A percentile compares a stretch with the other conserved stretches of the same genome.
These are phyloP conservation scores for Torrubiellomyces zombiae DNA, from an alignment of 2,329 filamentous ascomycete species.

Conservation along the genomic window DNA sequence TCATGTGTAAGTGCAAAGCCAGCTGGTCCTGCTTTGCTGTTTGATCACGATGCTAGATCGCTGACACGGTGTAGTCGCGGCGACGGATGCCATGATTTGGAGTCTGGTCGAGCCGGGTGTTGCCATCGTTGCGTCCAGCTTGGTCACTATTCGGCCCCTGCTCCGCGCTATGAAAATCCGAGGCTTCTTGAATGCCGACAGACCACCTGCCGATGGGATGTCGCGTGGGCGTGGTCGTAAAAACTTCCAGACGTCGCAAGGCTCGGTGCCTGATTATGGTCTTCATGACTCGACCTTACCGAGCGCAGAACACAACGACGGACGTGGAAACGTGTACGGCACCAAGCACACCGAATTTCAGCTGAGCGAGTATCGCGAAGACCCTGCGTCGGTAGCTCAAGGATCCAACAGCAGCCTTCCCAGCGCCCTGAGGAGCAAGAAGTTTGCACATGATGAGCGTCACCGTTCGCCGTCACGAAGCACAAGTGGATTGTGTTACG, in stretches of 20 bases:
- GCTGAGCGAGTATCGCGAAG: too few relatives aligned
- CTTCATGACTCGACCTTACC: slow-evolving; percentile 17
- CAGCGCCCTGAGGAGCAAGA: slow-evolving; percentile 16
- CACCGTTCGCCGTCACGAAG: slow-evolving; percentile 9
- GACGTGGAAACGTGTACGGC: too few relatives aligned
- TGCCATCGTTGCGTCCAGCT: slow-evolving; percentile 35
- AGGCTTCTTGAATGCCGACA: slow-evolving; percentile 27
- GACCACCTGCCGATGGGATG: slow-evolving; percentile 14
- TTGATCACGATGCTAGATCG: background rate
- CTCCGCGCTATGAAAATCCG: slow-evolving; percentile 29
- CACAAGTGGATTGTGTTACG: too few relatives aligned
- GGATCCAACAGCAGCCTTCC: slow-evolving; percentile 3
- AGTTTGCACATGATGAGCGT: slow-evolving; percentile 19
- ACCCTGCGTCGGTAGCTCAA: slow-evolving; percentile 1
- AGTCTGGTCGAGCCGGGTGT: slow-evolving; percentile 39
- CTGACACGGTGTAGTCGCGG: slow-evolving; percentile 20
- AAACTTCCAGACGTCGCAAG: slow-evolving; percentile 3
- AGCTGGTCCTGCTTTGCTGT: too few relatives aligned
- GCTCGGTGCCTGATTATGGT: slow-evolving; percentile 16
- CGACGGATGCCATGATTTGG: slow-evolving; percentile 37
- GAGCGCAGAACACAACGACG: too few relatives aligned
- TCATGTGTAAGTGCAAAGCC: slow-evolving; percentile 34
- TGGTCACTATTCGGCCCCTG: slow-evolving; percentile 37
- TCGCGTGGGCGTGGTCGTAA: too few relatives aligned
- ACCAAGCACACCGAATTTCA: too few relatives aligned